phyloP scores from a whole-genome alignment of 1,284 basidiomycete species.

The Ganoderma sinense region DNA sequence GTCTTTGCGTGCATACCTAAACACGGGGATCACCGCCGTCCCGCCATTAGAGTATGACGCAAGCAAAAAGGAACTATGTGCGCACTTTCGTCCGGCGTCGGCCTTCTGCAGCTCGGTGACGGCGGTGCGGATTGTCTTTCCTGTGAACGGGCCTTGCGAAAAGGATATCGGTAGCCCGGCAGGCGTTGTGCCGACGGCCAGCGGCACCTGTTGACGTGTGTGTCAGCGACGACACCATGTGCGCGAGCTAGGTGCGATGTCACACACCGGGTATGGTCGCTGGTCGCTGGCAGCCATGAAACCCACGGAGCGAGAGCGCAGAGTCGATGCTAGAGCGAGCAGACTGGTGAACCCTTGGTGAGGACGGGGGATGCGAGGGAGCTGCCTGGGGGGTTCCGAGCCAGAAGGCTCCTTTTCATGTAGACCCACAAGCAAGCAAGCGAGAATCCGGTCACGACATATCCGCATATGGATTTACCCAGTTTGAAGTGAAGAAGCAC shows the following conservation, averaged over 20 bases:
- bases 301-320: not conserved
- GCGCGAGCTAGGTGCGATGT: not conserved
- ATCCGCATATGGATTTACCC: not conserved
- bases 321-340: not conserved
- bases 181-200: not conserved
- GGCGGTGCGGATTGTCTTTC: conserved; percentile 19
- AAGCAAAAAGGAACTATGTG: not conserved
- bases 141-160: conserved; percentile 11
- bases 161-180: conserved; percentile 4
- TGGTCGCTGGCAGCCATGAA: not conserved
- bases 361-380: not conserved
- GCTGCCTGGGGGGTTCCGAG: not conserved
- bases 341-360: not conserved
- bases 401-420: not conserved
- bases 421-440: not conserved
- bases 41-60: not conserved
- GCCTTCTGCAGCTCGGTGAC: conserved; percentile 30
- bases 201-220: not conserved
- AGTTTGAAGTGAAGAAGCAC: not conserved
- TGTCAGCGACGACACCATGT: not conserved
- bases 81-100: conserved; percentile 29
- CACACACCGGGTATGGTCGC: conserved; percentile 2
- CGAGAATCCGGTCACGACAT: not conserved
- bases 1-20: conserved; percentile 47
- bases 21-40: not conserved